Evolutionary conservation across 768 basidiomycete species (phyloP).

Genomic region (Pisolithus marmoratus): DNA sequence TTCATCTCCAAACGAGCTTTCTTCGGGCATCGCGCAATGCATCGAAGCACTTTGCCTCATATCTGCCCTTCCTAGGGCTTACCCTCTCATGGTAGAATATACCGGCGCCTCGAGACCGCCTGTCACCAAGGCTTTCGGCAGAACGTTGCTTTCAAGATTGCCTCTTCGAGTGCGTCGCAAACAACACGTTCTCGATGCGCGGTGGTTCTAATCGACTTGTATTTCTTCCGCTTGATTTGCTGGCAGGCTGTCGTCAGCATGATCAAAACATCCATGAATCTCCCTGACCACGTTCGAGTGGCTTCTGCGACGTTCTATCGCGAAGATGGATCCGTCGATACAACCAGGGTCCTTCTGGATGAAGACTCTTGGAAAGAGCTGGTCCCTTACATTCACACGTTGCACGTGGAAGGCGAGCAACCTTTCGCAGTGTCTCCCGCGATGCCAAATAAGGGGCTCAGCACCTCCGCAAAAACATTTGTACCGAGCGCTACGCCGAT

Average conservation of each 20-base stretch:
- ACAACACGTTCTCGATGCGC: not conserved
- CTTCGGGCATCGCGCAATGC: slow-evolving; percentile 28
- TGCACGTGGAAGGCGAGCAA: slow-evolving; percentile 28
- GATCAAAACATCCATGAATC: slow-evolving; percentile 18
- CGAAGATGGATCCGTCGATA: slow-evolving; percentile 26
- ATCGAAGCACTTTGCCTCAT: slow-evolving; percentile 28
- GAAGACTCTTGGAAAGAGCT: slow-evolving; percentile 31
- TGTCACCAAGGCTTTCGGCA: slow-evolving; percentile 23
- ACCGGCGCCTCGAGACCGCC: slow-evolving; percentile 8
- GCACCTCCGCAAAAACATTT: slow-evolving; percentile 21
- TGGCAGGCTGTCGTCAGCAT: slow-evolving; percentile 19
- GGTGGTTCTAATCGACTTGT: not conserved
- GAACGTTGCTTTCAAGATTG: slow-evolving; percentile 26
- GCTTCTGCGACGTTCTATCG: slow-evolving; percentile 23
- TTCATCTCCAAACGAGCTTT: slow-evolving; percentile 28
- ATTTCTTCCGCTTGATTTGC: not conserved
- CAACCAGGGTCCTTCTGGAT: slow-evolving; percentile 18
- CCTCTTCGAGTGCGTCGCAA: slow-evolving; percentile 25
- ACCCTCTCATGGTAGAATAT: slow-evolving; percentile 23
- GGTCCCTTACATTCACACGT: slow-evolving; percentile 23
- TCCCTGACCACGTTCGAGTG: slow-evolving; percentile 16
- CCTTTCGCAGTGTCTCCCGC: slow-evolving; percentile 7
- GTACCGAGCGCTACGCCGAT: slow-evolving; percentile 13
- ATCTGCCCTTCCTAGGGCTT: slow-evolving; percentile 23
- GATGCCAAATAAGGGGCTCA: slow-evolving; percentile 11